These are phyloP conservation scores for Amylostereum chailletii DNA, from an alignment of 1,284 basidiomycete genomes.

Conservation along the genomic window DNA sequence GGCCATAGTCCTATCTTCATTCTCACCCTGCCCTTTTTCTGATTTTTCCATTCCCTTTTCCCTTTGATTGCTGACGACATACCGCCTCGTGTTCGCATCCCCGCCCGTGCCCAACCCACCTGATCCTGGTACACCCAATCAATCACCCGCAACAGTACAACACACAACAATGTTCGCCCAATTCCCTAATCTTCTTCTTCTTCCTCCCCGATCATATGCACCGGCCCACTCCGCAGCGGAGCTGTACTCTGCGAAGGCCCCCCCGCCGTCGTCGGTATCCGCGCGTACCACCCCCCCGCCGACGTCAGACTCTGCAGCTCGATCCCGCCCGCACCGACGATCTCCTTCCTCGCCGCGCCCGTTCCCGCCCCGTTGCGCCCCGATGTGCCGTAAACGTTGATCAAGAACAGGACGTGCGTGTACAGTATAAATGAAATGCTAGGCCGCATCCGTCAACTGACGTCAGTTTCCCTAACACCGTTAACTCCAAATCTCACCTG, in stretches of 20 bases:
- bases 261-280: background rate
- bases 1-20: no score
- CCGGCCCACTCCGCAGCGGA: conserved; percentile 14
- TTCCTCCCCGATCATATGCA: conserved; percentile 26
- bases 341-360: conserved; percentile 6
- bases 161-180: background rate
- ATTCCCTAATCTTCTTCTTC: conserved; percentile 13
- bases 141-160: background rate
- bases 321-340: conserved; percentile 15
- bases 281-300: conserved; percentile 21
- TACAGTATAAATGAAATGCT: conserved; percentile 74
- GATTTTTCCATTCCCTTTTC: no score
- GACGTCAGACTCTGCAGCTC: conserved; percentile 19
- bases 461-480: background rate
- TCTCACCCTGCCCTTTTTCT: no score
- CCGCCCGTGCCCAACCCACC: no score
- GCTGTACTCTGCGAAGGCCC: conserved; percentile 13
- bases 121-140: background rate
- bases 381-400: conserved; percentile 49
- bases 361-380: conserved; percentile 45
- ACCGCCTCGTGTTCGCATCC: no score
- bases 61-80: no score
- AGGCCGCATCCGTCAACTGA: background rate
- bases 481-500: conserved; percentile 37
- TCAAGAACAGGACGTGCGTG: conserved; percentile 52